phyloP scores from a whole-genome alignment of 768 basidiomycete genomes.

The Calocybe indica region DNA sequence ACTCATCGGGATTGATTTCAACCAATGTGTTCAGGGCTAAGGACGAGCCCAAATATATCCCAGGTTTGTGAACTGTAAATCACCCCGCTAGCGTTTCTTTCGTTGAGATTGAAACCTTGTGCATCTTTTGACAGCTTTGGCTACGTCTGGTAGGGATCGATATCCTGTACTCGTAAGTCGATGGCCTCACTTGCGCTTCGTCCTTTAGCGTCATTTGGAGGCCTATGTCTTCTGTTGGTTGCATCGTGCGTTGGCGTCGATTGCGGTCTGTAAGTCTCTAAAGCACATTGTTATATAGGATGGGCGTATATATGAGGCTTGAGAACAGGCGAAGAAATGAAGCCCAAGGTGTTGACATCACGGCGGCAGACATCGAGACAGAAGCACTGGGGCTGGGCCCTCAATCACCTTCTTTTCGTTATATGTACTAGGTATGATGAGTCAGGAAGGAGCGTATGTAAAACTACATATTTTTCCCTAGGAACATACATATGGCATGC shows the following conservation, averaged over 20 bases:
- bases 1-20: slow-evolving; percentile 42
- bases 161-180: not conserved
- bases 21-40: slow-evolving; percentile 46
- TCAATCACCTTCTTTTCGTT: slow-evolving; percentile 35
- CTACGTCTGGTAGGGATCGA: slow-evolving; percentile 31
- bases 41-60: slow-evolving; percentile 45
- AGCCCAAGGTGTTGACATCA: slow-evolving; percentile 31
- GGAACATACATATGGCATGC: no score
- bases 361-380: slow-evolving; percentile 39
- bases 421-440: slow-evolving; percentile 27
- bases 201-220: slow-evolving; percentile 37
- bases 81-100: not conserved
- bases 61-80: slow-evolving; percentile 19
- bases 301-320: slow-evolving; percentile 42
- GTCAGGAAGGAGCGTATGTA: not conserved
- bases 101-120: not conserved
- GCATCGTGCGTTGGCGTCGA: slow-evolving; percentile 19
- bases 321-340: slow-evolving; percentile 41
- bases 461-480: no score
- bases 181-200: no score
- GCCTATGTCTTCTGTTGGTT: slow-evolving; percentile 37
- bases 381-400: slow-evolving; percentile 36
- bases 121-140: slow-evolving; percentile 24
- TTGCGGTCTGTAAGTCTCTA: not conserved
- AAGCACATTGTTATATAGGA: slow-evolving; percentile 15